Percentiles rank a stretch among this genome's conserved stretches.
These are phyloP conservation scores for Thuidium tamariscinum DNA, from an alignment of 225 moss, liverwort and hornwort genomes.

Conservation along the genomic window DNA sequence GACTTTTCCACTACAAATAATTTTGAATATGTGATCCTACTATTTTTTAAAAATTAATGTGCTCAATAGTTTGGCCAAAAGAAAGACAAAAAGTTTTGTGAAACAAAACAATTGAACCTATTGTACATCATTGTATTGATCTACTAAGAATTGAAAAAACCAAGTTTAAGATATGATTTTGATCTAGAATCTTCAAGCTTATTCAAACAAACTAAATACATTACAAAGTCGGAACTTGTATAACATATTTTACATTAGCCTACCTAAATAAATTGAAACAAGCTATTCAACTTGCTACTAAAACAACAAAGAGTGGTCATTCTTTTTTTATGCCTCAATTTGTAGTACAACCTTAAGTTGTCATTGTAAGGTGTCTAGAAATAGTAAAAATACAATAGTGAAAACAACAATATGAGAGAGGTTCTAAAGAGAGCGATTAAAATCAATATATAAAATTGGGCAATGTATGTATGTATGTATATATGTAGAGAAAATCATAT, in stretches of 20 bases:
- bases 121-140: not conserved
- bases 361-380: no score
- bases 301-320: no score
- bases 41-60: no score
- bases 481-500: accelerated
- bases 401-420: not conserved
- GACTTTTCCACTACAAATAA: not conserved
- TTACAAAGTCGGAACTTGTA: no score
- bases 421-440: not conserved
- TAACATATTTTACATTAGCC: no score
- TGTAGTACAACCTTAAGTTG: accelerated
- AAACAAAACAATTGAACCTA: not conserved
- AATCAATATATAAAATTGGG: accelerated
- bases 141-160: accelerated
- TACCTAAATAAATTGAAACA: no score
- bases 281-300: accelerated
- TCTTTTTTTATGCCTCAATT: no score
- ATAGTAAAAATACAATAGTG: not conserved
- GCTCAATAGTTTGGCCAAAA: not conserved
- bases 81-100: not conserved
- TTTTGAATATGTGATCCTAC: no score
- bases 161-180: not conserved
- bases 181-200: no score
- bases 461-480: accelerated
- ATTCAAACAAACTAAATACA: no score